Evolutionary conservation across 306 rosid species (phyloP).

Genomic region (Castanea sativa): DNA sequence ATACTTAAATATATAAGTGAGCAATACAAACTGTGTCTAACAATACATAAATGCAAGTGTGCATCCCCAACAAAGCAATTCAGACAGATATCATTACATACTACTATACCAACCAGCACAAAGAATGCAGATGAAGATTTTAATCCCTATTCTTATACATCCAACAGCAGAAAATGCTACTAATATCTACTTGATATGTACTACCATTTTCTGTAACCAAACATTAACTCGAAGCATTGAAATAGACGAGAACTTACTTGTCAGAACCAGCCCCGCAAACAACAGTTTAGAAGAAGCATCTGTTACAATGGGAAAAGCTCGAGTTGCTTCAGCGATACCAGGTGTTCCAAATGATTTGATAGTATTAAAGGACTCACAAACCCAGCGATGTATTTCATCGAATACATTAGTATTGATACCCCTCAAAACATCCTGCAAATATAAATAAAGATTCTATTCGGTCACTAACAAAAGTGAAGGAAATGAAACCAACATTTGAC

Average conservation of each 20-base stretch:
- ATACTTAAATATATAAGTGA: conserved; percentile 1
- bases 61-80: not conserved
- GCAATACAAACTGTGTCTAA: not conserved
- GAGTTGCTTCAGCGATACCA: conserved; percentile 47
- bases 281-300: conserved; percentile 42
- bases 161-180: not conserved
- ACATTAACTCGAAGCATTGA: conserved; percentile 5
- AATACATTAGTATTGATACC: conserved; percentile 57
- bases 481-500: not conserved
- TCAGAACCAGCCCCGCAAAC: conserved; percentile 65
- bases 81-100: not conserved
- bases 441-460: not conserved
- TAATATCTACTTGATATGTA: not conserved
- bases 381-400: conserved; percentile 64
- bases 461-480: not conserved
- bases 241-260: conserved; percentile 50
- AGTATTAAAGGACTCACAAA: conserved; percentile 49
- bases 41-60: not conserved
- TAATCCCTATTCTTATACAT: not conserved
- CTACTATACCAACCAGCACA: not conserved
- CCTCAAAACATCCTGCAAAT: conserved; percentile 60
- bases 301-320: conserved; percentile 56
- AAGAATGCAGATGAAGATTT: not conserved
- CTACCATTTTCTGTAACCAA: not conserved
- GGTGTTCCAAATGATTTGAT: conserved; percentile 45